A percentile compares a stretch with the other conserved stretches of the same genome.
Conservation (phyloP, 2,329 filamentous ascomycete species). For the Aureobasidium zeae region DNA sequence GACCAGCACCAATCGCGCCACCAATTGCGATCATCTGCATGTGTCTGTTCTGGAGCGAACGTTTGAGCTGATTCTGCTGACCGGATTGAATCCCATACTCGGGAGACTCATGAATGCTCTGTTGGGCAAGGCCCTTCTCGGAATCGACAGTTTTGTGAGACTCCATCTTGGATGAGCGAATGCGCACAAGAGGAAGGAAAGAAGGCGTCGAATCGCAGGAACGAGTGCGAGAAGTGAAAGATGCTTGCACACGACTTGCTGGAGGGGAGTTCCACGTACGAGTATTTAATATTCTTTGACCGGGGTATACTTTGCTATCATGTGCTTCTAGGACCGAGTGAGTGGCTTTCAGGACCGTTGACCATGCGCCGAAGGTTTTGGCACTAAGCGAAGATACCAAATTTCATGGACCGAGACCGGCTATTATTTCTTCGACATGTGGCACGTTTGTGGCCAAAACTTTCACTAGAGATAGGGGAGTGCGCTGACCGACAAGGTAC, state of each 20-base stretch:
- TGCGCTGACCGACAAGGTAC: neutral
- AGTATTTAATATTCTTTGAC: neutral
- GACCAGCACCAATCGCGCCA: constrained; percentile 38
- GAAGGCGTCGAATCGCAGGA: constrained; percentile 3
- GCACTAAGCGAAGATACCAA: constrained; percentile 7
- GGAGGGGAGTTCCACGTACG: neutral
- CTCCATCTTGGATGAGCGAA: constrained; percentile 8
- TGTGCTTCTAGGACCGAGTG: constrained; percentile 12
- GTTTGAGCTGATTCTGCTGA: constrained; percentile 12
- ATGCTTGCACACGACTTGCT: constrained; percentile 3
- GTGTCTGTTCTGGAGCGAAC: constrained; percentile 21
- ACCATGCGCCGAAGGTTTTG: too few relatives aligned
- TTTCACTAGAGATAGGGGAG: too few relatives aligned
- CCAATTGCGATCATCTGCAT: constrained; percentile 31
- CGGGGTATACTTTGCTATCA: neutral
- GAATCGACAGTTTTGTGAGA: constrained; percentile 10
- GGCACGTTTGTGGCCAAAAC: too few relatives aligned
- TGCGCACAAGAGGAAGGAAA: neutral
- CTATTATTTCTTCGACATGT: too few relatives aligned
- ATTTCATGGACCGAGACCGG: neutral
- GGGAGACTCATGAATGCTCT: neutral
- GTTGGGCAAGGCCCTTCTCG: constrained; percentile 4
- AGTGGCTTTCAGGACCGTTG: neutral
- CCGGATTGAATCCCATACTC: constrained; percentile 9
- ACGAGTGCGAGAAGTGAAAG: constrained; percentile 1